Conservation (phyloP, 306 rosid species). For the Senna siamea region DNA sequence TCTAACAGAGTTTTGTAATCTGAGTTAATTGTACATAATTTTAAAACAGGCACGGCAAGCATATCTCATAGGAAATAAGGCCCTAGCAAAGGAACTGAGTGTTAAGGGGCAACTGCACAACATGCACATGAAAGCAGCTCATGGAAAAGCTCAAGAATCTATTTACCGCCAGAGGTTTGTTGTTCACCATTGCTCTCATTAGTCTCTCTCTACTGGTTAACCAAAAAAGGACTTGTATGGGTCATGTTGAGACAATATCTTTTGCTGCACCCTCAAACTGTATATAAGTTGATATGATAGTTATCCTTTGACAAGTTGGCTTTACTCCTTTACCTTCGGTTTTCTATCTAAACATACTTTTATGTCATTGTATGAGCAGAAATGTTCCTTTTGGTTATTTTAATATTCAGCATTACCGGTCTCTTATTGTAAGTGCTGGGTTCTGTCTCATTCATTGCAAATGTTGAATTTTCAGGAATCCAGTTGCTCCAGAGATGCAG, state of each 20-base stretch:
- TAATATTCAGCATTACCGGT: not conserved
- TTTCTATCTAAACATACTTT: not conserved
- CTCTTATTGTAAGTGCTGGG: not conserved
- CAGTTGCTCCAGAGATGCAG: slow-evolving; percentile 68
- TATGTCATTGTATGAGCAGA: slow-evolving; percentile 1
- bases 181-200: slow-evolving; percentile 34
- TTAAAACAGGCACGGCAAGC: slow-evolving; percentile 92
- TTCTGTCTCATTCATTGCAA: slow-evolving; percentile 19
- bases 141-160: slow-evolving; percentile 94
- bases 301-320: slow-evolving; percentile 11
- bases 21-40: slow-evolving; percentile 34
- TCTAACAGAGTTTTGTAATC: slow-evolving; percentile 24
- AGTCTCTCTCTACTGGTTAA: slow-evolving; percentile 4
- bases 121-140: slow-evolving; percentile 95
- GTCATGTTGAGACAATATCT: not conserved
- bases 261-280: slow-evolving; percentile 13
- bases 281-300: not conserved
- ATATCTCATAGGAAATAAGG: slow-evolving; percentile 85
- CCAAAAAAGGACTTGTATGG: not conserved
- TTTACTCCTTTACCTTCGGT: not conserved
- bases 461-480: slow-evolving; percentile 65
- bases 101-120: slow-evolving; percentile 90
- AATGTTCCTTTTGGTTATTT: not conserved
- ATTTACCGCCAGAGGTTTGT: slow-evolving; percentile 95
- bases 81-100: slow-evolving; percentile 91